Percentiles rank a stretch among this genome's conserved stretches.
Evolutionary conservation across 208 protist genomes (phyloP).

Genomic region (Leishmania aethiopica): DNA sequence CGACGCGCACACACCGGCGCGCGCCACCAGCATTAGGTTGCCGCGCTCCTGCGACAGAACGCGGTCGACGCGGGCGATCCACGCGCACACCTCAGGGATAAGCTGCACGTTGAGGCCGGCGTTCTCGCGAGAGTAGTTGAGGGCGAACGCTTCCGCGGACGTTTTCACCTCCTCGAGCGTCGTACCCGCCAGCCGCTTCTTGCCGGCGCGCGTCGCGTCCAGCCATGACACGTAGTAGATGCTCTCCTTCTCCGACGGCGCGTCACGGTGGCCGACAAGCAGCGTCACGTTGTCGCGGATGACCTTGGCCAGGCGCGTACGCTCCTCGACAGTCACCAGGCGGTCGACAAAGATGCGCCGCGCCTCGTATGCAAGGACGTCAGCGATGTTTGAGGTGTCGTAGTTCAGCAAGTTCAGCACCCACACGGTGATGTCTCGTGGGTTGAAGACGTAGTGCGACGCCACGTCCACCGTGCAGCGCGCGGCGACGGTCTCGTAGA

Average conservation of each 20-base stretch:
- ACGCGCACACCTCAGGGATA: constrained; percentile 95
- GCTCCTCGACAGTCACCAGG: constrained; percentile 87
- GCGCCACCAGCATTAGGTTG: constrained; percentile 95
- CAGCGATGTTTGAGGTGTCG: constrained; percentile 82
- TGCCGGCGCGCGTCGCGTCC: constrained; percentile 45
- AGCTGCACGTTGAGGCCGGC: constrained; percentile 93
- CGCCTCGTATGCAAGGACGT: constrained; percentile 94
- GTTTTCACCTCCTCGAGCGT: constrained; percentile 79
- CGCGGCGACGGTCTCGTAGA: constrained; percentile 92
- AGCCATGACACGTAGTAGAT: constrained; percentile 81
- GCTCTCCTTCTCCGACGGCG: constrained; percentile 72
- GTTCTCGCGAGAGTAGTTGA: constrained; percentile 95
- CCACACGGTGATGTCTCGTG: constrained; percentile 96
- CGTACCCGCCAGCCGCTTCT: constrained; percentile 57
- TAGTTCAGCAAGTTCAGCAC: constrained; percentile 94
- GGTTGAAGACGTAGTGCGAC: constrained; percentile 98
- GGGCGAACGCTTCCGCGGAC: constrained; percentile 58
- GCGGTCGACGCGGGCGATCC: constrained; percentile 95
- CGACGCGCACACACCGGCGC: constrained; percentile 92
- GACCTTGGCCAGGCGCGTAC: constrained; percentile 63
- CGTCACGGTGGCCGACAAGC: constrained; percentile 71
- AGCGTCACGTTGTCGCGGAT: constrained; percentile 84
- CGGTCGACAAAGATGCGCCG: constrained; percentile 95
- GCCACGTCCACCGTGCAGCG: constrained; percentile 94
- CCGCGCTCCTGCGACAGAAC: constrained; percentile 95